These are phyloP conservation scores for Penicillium sp. DNA, from an alignment of 2,329 filamentous ascomycete genomes.

Conservation along the genomic window DNA sequence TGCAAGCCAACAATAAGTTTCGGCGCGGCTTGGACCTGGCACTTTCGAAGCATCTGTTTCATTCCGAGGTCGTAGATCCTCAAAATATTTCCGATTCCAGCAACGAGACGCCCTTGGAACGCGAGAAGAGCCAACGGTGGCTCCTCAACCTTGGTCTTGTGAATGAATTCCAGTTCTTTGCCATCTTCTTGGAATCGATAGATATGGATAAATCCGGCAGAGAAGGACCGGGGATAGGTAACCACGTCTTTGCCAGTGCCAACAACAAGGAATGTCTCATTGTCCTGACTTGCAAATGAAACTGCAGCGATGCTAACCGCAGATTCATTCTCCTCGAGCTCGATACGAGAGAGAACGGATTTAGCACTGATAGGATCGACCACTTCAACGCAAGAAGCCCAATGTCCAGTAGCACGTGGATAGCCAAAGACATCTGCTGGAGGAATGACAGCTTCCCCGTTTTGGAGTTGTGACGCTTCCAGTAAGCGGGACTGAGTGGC, in stretches of 20 bases:
- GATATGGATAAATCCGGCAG: constrained; percentile 81
- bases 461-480: constrained; percentile 65
- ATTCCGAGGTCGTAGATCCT: constrained; percentile 91
- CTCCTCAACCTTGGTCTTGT: constrained; percentile 89
- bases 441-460: constrained; percentile 67
- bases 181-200: constrained; percentile 87
- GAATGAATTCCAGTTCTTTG: constrained; percentile 85
- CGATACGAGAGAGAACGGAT: constrained; percentile 68
- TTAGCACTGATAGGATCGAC: constrained; percentile 79
- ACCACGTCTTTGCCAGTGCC: constrained; percentile 90
- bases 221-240: constrained; percentile 69
- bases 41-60: constrained; percentile 86
- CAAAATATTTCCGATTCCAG: constrained; percentile 78
- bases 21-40: constrained; percentile 72
- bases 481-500: constrained; percentile 72
- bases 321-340: constrained; percentile 85
- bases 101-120: constrained; percentile 85
- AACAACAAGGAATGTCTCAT: constrained; percentile 87
- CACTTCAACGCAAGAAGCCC: constrained; percentile 93
- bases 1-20: constrained; percentile 85
- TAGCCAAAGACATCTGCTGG: constrained; percentile 85
- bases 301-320: constrained; percentile 82
- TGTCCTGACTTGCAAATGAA: constrained; percentile 81
- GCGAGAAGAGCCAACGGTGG: constrained; percentile 84
- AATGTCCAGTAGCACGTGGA: constrained; percentile 75